Evolutionary conservation across 1,284 basidiomycete species (phyloP), one percentile per base, ranked within the genome.

Genomic region (Caloboletus firmus): DNA sequence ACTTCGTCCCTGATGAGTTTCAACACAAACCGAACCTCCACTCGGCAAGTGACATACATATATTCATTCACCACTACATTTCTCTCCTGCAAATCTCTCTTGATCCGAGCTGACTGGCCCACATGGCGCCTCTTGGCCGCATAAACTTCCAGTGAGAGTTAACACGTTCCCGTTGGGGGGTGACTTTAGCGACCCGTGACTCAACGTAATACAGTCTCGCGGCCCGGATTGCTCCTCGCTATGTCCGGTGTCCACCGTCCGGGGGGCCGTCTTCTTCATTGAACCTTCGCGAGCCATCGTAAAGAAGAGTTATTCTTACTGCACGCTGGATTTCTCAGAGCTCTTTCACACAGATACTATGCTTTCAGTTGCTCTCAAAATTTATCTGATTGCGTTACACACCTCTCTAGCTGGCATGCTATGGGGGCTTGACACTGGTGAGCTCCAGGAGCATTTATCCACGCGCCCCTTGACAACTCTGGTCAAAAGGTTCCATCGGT

Each of bases 401-500:
- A 55, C 65, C 26, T 70, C 69, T 18, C 47, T 68, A 13, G 63
- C 65, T 31, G 70, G 68, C 35, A 64, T 68, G 62, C 43, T 71
- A 45, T 71, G 67, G 68, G 66, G 66, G 20, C 57, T 71, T n/a
- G 69, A 71, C 44, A 68, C 66, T 17, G 66, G 66, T 64, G 11
- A 35, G 62, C 43, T 30, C 5, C 24, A 11, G 11, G 18, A 11
- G 7, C 28, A 30, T 40, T 12, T 34, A 24, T 30, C n/a, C 39
- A 12, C 3, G 17, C 15, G 5, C 11, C 5, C 31, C 42, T 42
- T 52, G 36, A 51, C 17, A 17, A 32, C 35, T 40, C 35, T 47
- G 10, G 12, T 31, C n/a, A 31, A 45, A 58, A 72, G 75, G 77
- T 31, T 76, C 75, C 12, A 76, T 79, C 28, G 78, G 77, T 4